Evolutionary conservation across 2,329 filamentous ascomycete genomes (phyloP), one percentile per base, ranked within the genome.

Genomic region (Hortaea werneckii): DNA sequence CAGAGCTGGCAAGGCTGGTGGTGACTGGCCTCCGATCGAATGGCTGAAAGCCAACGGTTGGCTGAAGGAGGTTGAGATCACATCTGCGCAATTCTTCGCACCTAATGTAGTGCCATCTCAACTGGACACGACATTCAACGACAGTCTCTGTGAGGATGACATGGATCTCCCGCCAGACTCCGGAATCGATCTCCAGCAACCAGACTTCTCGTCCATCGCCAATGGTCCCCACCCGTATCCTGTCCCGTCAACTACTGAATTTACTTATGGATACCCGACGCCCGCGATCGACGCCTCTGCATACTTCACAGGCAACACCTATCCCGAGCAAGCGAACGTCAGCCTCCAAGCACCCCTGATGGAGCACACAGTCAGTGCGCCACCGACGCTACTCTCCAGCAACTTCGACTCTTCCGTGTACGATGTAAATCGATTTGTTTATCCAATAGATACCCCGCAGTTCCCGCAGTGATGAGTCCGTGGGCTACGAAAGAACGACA

Each of bases 21-120:
- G 78, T n/a, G 76, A 79, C 50, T 66, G 74, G 50, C 78, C 78
- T 3, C 67, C 75, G 1, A 81, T 82, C 71, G 77, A 80, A 30
- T 68, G 71, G 42, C 65, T 80, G 49, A 79, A 78, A 59, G 67
- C 73, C 44, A 55, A 67, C 27, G 59, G 59, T 46, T 82, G 77
- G 77, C 77, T 82, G 66, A 66, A 70, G 50, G 75, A 80, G 63
- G 68, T 74, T 41, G 71, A 76, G 45, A 75, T 59, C 11, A 12
- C 34, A 8, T 38, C 42, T 4, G 37, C 42, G 6, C 34, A 40
- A 13, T 44, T 29, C n/a, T 29, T 39, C 13, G 42, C 42, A n/a
- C 8, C 30, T 3, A 6, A 27, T 4, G 5, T 11, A 10, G 20
- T n/a, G n/a, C 41, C 41, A 4, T 42, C 41, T 7, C 29, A 35